Base-by-base conservation (phyloP, 176 grass and related monocot species). In the Otatea glauca region DNA sequence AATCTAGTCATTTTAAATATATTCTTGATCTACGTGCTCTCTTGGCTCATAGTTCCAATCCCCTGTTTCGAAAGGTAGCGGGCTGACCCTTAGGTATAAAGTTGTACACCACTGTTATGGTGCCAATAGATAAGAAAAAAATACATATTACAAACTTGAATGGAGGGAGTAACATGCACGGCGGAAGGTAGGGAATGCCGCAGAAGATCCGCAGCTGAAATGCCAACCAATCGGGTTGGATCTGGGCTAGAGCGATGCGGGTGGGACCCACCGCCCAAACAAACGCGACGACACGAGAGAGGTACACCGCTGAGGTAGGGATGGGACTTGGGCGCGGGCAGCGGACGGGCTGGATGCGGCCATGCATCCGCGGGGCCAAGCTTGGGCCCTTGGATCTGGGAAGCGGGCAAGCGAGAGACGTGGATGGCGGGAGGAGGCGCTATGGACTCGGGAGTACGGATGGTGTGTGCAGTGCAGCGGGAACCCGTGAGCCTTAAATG, bases 401-500 rank as follows among this genome's bases (percentile, higher is more conserved):
- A 35, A 11, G 8, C 37, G 32, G 21, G 56, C 21, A 9, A 9
- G 34, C 65, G 38, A 7, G 7, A 9, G 67, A 5, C 37, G 17
- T 42, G 18, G 65, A 68, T 68, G 65, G 35, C 65, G 37, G 65
- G 66, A 69, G 14, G 62, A 65, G 61, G n/a, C n/a, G 54, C 6
- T 20, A 5, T 2, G 43, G 47, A 10, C 34, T 34, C 20, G 64
- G 66, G 66, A 70, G 67, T 2, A 4, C 0, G 65, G 1, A 18
- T 38, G 51, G 51, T n/a, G 55, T 9, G 20, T 16, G 48, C 54
- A 0, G 2, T 74, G 48, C 72, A 21, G 54, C 6, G 21, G 9
- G n/a, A 43, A 77, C 39, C 76, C 41, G 59, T 65, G 60, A 79
- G 60, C 14, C 42, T 49, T 65, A 78, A 78, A 64, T 34, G 4